Evolutionary conservation across 139 green algal species (phyloP).

Genomic region (Helicosporidium sp.): DNA sequence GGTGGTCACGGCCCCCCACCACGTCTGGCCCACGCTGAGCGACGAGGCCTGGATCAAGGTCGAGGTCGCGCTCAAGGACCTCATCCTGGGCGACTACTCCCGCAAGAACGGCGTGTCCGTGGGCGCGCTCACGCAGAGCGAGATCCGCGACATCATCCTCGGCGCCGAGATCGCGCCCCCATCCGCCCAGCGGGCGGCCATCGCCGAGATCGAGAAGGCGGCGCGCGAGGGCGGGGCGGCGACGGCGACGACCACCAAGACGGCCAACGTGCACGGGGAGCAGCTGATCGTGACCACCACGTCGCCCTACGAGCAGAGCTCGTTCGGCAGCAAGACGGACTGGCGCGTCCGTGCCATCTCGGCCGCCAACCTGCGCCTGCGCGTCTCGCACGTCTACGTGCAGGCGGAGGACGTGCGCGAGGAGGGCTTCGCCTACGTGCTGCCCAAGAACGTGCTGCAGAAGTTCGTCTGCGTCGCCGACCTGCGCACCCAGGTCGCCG

Average conservation of each 20-base stretch:
- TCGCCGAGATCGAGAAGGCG: slow-evolving; percentile 98
- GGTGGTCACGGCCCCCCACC: slow-evolving; percentile 88
- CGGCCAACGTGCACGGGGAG: slow-evolving; percentile 90
- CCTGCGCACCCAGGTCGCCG: slow-evolving; percentile 82
- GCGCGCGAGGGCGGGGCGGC: slow-evolving; percentile 58
- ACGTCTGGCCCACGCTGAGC: slow-evolving; percentile 91
- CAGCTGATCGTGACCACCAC: slow-evolving; percentile 94
- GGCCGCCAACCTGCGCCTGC: slow-evolving; percentile 91
- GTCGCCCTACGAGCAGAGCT: slow-evolving; percentile 84
- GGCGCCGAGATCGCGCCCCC: slow-evolving; percentile 96
- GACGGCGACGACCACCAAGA: slow-evolving; percentile 85
- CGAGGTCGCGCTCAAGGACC: slow-evolving; percentile 85
- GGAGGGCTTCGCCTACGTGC: slow-evolving; percentile 88
- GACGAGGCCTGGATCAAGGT: slow-evolving; percentile 99
- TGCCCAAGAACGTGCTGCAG: slow-evolving; percentile 99
- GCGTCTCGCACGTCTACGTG: slow-evolving; percentile 99
- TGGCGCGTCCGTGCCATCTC: slow-evolving; percentile 93
- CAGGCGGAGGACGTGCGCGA: slow-evolving; percentile 88
- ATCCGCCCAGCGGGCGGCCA: slow-evolving; percentile 88
- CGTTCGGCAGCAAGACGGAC: slow-evolving; percentile 90
- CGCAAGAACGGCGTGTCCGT: slow-evolving; percentile 99
- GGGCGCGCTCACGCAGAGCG: slow-evolving; percentile 72
- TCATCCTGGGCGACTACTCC: slow-evolving; percentile 95
- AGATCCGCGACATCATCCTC: slow-evolving; percentile 99
- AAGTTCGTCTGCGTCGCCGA: slow-evolving; percentile 98